Percentiles rank a stretch among this genome's conserved stretches.
These are phyloP conservation scores for Cudoniella acicularis DNA, from an alignment of 495 filamentous ascomycete genomes.

Conservation along the genomic window DNA sequence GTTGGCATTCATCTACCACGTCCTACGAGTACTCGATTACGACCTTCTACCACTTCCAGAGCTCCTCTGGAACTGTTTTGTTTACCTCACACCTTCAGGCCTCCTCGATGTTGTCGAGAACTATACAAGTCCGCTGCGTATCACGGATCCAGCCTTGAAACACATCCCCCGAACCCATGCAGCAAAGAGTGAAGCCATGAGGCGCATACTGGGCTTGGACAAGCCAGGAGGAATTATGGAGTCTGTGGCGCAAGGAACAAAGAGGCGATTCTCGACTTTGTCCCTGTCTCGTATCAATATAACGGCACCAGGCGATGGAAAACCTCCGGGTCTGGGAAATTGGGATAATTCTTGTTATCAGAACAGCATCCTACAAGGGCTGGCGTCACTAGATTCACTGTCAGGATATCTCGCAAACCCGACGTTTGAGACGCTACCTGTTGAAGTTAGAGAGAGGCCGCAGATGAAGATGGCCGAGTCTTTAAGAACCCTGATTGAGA, in stretches of 20 bases:
- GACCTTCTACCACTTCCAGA: slow-evolving; percentile 32
- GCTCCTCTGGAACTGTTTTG: slow-evolving; percentile 60
- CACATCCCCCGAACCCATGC: slow-evolving; percentile 37
- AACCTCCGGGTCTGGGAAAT: slow-evolving; percentile 80
- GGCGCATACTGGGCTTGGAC: slow-evolving; percentile 63
- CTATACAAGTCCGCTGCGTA: slow-evolving; percentile 20
- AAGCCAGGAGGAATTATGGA: slow-evolving; percentile 33
- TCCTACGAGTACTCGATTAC: slow-evolving; percentile 32
- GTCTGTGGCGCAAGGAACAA: slow-evolving; percentile 23
- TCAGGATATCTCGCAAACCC: slow-evolving; percentile 43
- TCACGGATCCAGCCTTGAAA: slow-evolving; percentile 21
- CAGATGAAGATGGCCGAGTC: slow-evolving; percentile 46
- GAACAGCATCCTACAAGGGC: slow-evolving; percentile 88
- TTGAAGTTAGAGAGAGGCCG: slow-evolving; percentile 32
- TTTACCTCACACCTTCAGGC: slow-evolving; percentile 56
- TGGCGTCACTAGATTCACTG: slow-evolving; percentile 71
- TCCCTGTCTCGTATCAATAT: slow-evolving; percentile 23
- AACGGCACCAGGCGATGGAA: slow-evolving; percentile 22
- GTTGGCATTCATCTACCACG: slow-evolving; percentile 40
- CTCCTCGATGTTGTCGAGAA: slow-evolving; percentile 58
- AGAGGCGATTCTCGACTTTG: slow-evolving; percentile 20
- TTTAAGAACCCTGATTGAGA: slow-evolving; percentile 59
- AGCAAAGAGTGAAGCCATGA: slow-evolving; percentile 65
- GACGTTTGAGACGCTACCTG: slow-evolving; percentile 24
- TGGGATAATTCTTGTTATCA: slow-evolving; percentile 96